Conservation (phyloP, 148 eudicot species). For the Dysphania ambrosioides region DNA sequence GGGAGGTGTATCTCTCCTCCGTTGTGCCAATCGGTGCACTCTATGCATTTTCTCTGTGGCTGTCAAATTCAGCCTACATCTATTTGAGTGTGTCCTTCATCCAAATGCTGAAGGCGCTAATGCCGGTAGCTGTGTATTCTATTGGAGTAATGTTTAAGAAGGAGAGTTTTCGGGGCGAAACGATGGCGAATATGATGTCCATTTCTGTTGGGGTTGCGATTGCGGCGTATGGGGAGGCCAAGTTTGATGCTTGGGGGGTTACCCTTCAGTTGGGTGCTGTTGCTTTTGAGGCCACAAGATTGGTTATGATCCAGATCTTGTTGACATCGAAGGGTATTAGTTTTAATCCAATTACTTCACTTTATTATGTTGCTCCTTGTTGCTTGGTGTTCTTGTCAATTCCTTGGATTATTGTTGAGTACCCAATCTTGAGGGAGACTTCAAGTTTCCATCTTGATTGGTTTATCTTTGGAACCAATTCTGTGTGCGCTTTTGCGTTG, state of each 20-base stretch:
- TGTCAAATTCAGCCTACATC: constrained; percentile 68
- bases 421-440: constrained; percentile 42
- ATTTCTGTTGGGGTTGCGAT: constrained; percentile 68
- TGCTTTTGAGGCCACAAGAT: constrained; percentile 61
- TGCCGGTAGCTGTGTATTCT: constrained; percentile 76
- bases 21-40: constrained; percentile 68
- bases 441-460: constrained; percentile 58
- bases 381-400: constrained; percentile 55
- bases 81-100: constrained; percentile 65
- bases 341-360: constrained; percentile 58
- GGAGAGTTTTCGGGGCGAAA: constrained; percentile 42
- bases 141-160: constrained; percentile 56
- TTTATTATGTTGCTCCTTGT: constrained; percentile 68
- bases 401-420: constrained; percentile 67
- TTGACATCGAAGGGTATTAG: constrained; percentile 54
- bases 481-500: constrained; percentile 62
- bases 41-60: constrained; percentile 53
- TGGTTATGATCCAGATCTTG: constrained; percentile 61
- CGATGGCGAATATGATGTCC: constrained; percentile 64
- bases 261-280: constrained; percentile 60
- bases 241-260: constrained; percentile 65
- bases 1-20: constrained; percentile 43
- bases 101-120: constrained; percentile 72
- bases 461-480: constrained; percentile 62
- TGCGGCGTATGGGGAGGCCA: constrained; percentile 74